Evolutionary conservation across 208 protist genomes (phyloP).

Genomic region (Leishmania turanica): DNA sequence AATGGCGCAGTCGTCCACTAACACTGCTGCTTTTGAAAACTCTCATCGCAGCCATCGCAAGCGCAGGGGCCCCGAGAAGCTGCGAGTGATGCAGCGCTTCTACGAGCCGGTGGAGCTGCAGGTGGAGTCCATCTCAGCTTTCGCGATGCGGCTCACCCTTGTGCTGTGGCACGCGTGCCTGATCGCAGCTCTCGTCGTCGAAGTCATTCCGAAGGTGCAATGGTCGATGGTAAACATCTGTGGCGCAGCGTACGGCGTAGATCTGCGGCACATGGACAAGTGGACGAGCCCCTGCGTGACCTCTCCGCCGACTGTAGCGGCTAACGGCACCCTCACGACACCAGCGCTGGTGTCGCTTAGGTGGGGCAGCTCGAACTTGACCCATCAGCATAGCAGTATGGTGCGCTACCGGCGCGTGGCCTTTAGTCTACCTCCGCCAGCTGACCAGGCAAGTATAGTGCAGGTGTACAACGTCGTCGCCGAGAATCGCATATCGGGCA

Average conservation of each 20-base stretch:
- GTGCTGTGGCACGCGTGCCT: slow-evolving; percentile 66
- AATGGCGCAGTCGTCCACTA: neutral
- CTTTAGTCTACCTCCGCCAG: slow-evolving; percentile 38
- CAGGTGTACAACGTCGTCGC: slow-evolving; percentile 21
- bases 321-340: neutral
- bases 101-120: slow-evolving; percentile 77
- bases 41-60: neutral
- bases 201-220: slow-evolving; percentile 52
- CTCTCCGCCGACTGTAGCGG: neutral
- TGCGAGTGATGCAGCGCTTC: slow-evolving; percentile 26
- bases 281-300: slow-evolving; percentile 34
- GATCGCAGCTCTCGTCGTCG: slow-evolving; percentile 53
- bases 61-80: neutral
- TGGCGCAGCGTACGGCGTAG: slow-evolving; percentile 32
- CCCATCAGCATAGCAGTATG: slow-evolving; percentile 27
- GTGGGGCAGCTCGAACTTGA: slow-evolving; percentile 36
- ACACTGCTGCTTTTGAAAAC: neutral
- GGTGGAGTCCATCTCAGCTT: slow-evolving; percentile 64
- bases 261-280: slow-evolving; percentile 33
- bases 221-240: slow-evolving; percentile 75
- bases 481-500: slow-evolving; percentile 11
- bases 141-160: slow-evolving; percentile 45
- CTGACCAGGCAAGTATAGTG: slow-evolving; percentile 9
- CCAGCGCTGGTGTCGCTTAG: slow-evolving; percentile 27
- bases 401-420: slow-evolving; percentile 48